These are phyloP conservation scores for Podila horticola DNA, from an alignment of 192 early-diverging fungal genomes.

Conservation along the genomic window DNA sequence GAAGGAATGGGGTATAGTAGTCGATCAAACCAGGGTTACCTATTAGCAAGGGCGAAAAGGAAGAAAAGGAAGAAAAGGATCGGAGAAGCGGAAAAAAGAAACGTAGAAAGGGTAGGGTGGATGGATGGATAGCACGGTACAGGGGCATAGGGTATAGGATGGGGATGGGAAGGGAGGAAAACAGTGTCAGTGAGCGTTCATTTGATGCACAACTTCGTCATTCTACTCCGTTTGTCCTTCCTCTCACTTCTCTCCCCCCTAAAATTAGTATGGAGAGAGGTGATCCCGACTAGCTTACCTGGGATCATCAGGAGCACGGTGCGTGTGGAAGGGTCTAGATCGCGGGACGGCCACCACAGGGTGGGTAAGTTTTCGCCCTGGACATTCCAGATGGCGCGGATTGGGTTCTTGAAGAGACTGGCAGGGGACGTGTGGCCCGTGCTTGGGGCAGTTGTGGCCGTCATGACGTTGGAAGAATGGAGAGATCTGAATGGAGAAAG, in stretches of 20 bases:
- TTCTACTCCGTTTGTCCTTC: neutral
- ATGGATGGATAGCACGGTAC: neutral
- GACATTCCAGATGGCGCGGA: slow-evolving; percentile 45
- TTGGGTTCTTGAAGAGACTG: slow-evolving; percentile 41
- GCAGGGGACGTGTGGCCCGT: slow-evolving; percentile 11
- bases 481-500: neutral
- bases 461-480: neutral
- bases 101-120: neutral
- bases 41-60: slow-evolving; percentile 2
- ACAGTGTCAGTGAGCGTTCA: neutral
- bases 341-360: slow-evolving; percentile 43
- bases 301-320: slow-evolving; percentile 51
- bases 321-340: neutral
- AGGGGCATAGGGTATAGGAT: neutral
- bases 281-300: slow-evolving; percentile 15
- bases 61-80: slow-evolving; percentile 56
- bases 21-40: slow-evolving; percentile 87
- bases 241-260: neutral
- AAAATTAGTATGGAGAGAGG: neutral
- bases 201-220: slow-evolving; percentile 1
- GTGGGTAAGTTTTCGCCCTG: slow-evolving; percentile 46
- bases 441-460: slow-evolving; percentile 2
- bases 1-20: slow-evolving; percentile 82
- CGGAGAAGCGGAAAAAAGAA: slow-evolving; percentile 1
- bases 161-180: neutral